Evolutionary conservation across 352 stramenopile genomes (phyloP), one percentile per base, ranked within the genome.

Genomic region (Thalassiosira sp.): DNA sequence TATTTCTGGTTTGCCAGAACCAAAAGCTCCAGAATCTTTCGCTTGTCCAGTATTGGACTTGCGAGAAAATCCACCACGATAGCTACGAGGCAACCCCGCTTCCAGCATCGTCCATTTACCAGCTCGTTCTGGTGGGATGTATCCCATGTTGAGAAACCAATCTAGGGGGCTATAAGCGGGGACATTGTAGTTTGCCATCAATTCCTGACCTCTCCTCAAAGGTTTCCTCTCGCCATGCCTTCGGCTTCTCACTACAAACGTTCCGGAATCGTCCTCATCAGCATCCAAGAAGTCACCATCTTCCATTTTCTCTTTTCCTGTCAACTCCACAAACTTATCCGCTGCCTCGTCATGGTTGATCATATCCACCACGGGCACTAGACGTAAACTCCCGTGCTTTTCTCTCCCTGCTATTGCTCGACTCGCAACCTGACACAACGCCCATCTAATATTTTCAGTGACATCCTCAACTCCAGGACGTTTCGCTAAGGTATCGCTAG

Each of bases 111-210:
- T 71, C 84, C 82, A 92, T 43, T 69, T 76, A 20, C 52, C 73
- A 60, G 68, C 75, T 58, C 80, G 67, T 63, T 93, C 87, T 46
- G 85, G 83, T 27, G 87, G 87, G n/a, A 91, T 79, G 64, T 90
- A 93, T 16, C 87, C 87, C 58, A 89, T 72, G 27, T 80, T 88
- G 6, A 93, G 56, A 63, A 91, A 90, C 87, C 87, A 93, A 85
- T 93, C 87, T n/a, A 93, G 33, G 31, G 87, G 71, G 40, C 68
- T 84, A 33, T 90, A 93, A n/a, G 84, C 46, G 8, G 84, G 85
- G 15, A 93, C 80, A 77, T 93, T 93, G 81, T 93, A 93, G 59
- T 90, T 93, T 1, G 81, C 83, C 48, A 89, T 71, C 8, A 93
- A 48, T 63, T 93, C 87, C 69, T 92, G 77, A 33, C 86, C 84